Conservation (phyloP, 164 flowering plant species). For the Nymphaea thermarum region DNA sequence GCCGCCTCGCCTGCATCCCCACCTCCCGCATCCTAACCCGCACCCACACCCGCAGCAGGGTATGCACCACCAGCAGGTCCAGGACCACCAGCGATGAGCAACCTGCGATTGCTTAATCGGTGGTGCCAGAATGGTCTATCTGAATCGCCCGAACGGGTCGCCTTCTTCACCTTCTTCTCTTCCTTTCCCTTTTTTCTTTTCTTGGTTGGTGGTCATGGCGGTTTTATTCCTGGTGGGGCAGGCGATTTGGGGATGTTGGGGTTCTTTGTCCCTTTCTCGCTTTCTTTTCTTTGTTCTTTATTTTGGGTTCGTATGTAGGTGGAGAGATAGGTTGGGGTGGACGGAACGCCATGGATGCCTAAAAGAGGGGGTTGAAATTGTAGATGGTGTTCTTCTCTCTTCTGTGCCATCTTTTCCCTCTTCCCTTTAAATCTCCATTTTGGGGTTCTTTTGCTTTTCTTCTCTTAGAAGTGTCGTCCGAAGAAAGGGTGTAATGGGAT, state of each 20-base stretch:
- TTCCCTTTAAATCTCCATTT: background rate
- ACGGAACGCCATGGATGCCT: background rate
- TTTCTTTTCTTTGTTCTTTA: background rate
- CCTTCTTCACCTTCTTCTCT: background rate
- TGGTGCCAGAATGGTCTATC: too few relatives aligned
- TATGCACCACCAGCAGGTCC: too few relatives aligned
- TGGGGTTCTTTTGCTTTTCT: background rate
- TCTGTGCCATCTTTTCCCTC: background rate
- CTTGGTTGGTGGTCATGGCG: background rate
- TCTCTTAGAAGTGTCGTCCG: background rate
- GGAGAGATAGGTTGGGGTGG: background rate
- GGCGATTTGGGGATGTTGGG: background rate
- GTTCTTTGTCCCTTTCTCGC: background rate
- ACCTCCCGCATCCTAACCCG: background rate
- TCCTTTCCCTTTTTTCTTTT: background rate
- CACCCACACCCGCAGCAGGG: background rate
- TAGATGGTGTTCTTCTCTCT: background rate
- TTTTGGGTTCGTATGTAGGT: too few relatives aligned
- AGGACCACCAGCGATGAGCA: too few relatives aligned
- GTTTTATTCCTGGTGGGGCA: background rate
- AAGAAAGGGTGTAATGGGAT: background rate
- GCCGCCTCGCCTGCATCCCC: background rate
- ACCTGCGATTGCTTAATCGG: too few relatives aligned
- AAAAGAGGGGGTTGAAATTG: background rate
- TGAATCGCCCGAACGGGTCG: background rate